phyloP scores from a whole-genome alignment of 1,284 basidiomycete genomes.

The Ceratobasidium sp. region DNA sequence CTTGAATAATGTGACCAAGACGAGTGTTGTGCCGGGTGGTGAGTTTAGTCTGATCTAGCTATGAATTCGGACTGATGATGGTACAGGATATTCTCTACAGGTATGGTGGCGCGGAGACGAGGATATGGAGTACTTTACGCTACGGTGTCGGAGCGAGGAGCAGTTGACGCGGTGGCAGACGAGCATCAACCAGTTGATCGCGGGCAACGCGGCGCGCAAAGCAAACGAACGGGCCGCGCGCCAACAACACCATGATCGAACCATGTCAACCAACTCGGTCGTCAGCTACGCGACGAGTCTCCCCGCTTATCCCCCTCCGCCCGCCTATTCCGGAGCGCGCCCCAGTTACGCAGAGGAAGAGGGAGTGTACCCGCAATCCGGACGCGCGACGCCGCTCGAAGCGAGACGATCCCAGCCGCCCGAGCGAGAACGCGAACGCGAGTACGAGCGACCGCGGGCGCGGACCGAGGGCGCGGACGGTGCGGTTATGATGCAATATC shows the following conservation, averaged over 20 bases:
- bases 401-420: slow-evolving; percentile 67
- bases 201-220: slow-evolving; percentile 52
- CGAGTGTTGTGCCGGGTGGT: slow-evolving; percentile 63
- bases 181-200: slow-evolving; percentile 88
- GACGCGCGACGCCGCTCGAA: slow-evolving; percentile 76
- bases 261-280: slow-evolving; percentile 39
- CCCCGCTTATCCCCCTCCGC: slow-evolving; percentile 41
- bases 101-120: slow-evolving; percentile 96
- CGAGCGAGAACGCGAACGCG: slow-evolving; percentile 63
- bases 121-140: slow-evolving; percentile 92
- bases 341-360: slow-evolving; percentile 65
- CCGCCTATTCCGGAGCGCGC: slow-evolving; percentile 61
- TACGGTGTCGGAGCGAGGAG: slow-evolving; percentile 93
- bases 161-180: slow-evolving; percentile 93
- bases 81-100: slow-evolving; percentile 66
- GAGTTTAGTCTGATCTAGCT: background rate
- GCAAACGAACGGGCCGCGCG: slow-evolving; percentile 50
- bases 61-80: slow-evolving; percentile 28
- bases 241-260: slow-evolving; percentile 39
- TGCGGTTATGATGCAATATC: slow-evolving; percentile 75
- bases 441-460: slow-evolving; percentile 72
- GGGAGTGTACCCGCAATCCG: slow-evolving; percentile 61
- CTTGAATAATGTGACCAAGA: slow-evolving; percentile 91
- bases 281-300: slow-evolving; percentile 46
- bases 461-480: slow-evolving; percentile 80